Percentiles rank a stretch among this genome's conserved stretches.
phyloP scores from a whole-genome alignment of 2,329 filamentous ascomycete species.

The Monascus ruber region DNA sequence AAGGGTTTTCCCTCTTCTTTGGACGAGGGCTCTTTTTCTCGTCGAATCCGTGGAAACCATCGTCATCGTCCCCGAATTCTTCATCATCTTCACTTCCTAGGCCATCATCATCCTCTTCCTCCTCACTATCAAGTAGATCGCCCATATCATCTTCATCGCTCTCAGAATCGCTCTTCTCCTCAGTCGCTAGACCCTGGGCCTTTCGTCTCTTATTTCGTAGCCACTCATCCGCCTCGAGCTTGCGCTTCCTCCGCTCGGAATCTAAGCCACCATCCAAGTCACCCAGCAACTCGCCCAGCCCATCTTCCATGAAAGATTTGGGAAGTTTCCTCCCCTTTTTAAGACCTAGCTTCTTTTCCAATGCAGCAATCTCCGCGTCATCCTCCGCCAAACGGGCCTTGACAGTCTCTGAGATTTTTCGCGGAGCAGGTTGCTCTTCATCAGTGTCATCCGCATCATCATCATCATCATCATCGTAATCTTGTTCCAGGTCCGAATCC shows the following conservation, averaged over 20 bases:
- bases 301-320: conserved; percentile 68
- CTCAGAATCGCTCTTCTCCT: conserved; percentile 15
- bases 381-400: conserved; percentile 62
- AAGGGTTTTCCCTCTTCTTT: conserved; percentile 68
- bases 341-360: conserved; percentile 81
- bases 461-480: conserved; percentile 4
- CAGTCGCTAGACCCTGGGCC: conserved; percentile 26
- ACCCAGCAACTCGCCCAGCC: conserved; percentile 65
- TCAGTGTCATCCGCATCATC: conserved; percentile 18
- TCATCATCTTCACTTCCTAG: conserved; percentile 15
- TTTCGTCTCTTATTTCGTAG: conserved; percentile 47
- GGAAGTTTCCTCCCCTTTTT: conserved; percentile 64
- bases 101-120: conserved; percentile 19
- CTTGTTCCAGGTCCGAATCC: too few relatives aligned
- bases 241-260: conserved; percentile 42
- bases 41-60: conserved; percentile 26
- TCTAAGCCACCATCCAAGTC: conserved; percentile 49
- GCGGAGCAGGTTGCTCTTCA: conserved; percentile 3
- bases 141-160: conserved; percentile 19
- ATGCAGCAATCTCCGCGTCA: conserved; percentile 73
- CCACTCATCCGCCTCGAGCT: conserved; percentile 54
- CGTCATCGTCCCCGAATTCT: conserved; percentile 22
- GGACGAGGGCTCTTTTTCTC: conserved; percentile 29
- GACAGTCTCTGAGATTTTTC: conserved; percentile 29
- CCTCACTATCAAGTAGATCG: conserved; percentile 18